phyloP scores from a whole-genome alignment of 352 stramenopile species.

The Pythium sukuiense region DNA sequence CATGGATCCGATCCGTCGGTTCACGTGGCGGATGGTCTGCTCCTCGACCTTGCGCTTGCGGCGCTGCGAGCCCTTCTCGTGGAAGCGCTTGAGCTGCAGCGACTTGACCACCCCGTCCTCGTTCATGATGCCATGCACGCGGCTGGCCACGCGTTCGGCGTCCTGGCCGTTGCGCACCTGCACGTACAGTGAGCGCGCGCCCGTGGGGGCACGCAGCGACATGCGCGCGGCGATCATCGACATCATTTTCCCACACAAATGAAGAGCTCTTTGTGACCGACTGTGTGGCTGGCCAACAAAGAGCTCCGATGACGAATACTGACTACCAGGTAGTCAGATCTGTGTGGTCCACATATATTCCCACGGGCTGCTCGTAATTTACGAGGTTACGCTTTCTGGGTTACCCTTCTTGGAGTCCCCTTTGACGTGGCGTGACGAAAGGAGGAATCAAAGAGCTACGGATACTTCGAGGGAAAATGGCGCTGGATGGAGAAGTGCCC shows the following conservation, averaged over 20 bases:
- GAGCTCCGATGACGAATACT: not conserved
- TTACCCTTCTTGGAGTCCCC: not conserved
- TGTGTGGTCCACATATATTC: not conserved
- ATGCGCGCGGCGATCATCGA: constrained; percentile 25
- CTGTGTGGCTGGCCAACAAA: constrained; percentile 6
- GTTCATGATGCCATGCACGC: constrained; percentile 71
- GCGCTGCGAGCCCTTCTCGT: constrained; percentile 85
- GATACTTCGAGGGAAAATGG: not conserved
- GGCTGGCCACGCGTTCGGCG: constrained; percentile 45
- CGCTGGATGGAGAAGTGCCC: constrained; percentile 54
- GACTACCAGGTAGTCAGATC: constrained; percentile 14
- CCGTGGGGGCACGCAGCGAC: constrained; percentile 5
- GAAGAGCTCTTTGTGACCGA: not conserved
- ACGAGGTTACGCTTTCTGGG: not conserved
- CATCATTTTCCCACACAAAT: constrained; percentile 7
- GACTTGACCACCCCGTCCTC: constrained; percentile 78
- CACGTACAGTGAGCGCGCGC: constrained; percentile 51
- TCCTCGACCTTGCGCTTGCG: constrained; percentile 82
- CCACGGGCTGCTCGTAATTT: not conserved
- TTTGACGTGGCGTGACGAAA: constrained; percentile 1
- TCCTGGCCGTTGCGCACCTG: constrained; percentile 54
- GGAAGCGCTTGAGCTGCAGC: constrained; percentile 66
- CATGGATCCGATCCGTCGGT: constrained; percentile 80
- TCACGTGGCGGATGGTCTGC: constrained; percentile 76
- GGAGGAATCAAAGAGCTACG: not conserved